phyloP scores from a whole-genome alignment of 2,329 filamentous ascomycete species.

The Clonostachys rhizophaga region DNA sequence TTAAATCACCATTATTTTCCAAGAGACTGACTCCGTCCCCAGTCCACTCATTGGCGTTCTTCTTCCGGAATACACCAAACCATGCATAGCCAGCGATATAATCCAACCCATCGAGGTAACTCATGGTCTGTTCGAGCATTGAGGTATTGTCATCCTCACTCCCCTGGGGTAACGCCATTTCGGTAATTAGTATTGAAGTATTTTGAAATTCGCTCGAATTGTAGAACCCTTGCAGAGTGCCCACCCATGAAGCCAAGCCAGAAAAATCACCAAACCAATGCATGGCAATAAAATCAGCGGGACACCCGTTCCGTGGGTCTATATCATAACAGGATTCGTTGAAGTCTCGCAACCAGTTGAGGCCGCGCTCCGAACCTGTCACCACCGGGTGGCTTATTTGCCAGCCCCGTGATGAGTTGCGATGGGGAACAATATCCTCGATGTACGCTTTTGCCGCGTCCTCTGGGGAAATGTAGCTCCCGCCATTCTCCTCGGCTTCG shows the following conservation, averaged over 20 bases:
- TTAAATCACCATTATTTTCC: constrained; percentile 26
- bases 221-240: constrained; percentile 27
- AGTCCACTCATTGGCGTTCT: constrained; percentile 31
- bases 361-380: constrained; percentile 28
- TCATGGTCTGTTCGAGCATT: constrained; percentile 33
- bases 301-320: constrained; percentile 24
- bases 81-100: constrained; percentile 31
- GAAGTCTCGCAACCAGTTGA: constrained; percentile 31
- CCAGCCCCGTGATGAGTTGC: constrained; percentile 19
- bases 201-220: constrained; percentile 4
- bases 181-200: constrained; percentile 22
- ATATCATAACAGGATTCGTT: constrained; percentile 32
- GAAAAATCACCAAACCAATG: constrained; percentile 33
- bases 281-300: constrained; percentile 31
- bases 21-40: constrained; percentile 29
- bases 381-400: constrained; percentile 33
- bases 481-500: constrained; percentile 28
- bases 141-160: constrained; percentile 21
- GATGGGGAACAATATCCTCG: constrained; percentile 25
- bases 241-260: constrained; percentile 27
- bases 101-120: constrained; percentile 22
- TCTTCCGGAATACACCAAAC: constrained; percentile 31
- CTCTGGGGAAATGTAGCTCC: constrained; percentile 27
- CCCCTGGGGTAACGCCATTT: constrained; percentile 29
- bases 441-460: constrained; percentile 31